Conservation (phyloP, 2,329 filamentous ascomycete species). For the Claviceps purpurea region DNA sequence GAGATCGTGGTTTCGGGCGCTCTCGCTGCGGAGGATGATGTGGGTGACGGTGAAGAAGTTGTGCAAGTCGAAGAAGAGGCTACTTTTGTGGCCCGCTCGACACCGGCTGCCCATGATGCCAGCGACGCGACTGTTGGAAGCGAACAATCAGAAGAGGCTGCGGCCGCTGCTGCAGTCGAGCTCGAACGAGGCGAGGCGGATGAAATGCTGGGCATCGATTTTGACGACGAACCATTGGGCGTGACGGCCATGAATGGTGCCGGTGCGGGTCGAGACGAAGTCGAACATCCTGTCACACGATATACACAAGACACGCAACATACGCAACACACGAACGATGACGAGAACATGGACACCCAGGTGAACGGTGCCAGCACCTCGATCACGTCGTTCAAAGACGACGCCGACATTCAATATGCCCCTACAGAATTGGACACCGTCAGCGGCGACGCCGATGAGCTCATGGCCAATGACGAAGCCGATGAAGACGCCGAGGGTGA, state of each 20-base stretch:
- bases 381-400: slow-evolving; percentile 12
- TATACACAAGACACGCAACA: no score
- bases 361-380: slow-evolving; percentile 1
- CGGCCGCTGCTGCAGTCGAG: not conserved
- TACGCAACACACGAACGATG: no score
- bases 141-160: not conserved
- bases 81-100: slow-evolving; percentile 5
- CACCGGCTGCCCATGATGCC: not conserved
- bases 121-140: not conserved
- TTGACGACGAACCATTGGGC: slow-evolving; percentile 2
- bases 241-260: not conserved
- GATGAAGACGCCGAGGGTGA: slow-evolving; percentile 3
- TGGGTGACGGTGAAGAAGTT: slow-evolving; percentile 10
- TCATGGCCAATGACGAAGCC: not conserved
- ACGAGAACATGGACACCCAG: not conserved
- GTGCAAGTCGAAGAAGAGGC: slow-evolving; percentile 6
- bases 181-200: not conserved
- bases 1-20: slow-evolving; percentile 2
- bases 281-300: not conserved
- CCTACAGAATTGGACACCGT: not conserved
- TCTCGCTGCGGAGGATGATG: slow-evolving; percentile 10
- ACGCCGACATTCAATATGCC: slow-evolving; percentile 18
- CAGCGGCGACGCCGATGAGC: not conserved
- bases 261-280: not conserved
- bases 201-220: slow-evolving; percentile 2